Conservation (phyloP, 163 green algal genomes). For the Scenedesmus sp. region DNA sequence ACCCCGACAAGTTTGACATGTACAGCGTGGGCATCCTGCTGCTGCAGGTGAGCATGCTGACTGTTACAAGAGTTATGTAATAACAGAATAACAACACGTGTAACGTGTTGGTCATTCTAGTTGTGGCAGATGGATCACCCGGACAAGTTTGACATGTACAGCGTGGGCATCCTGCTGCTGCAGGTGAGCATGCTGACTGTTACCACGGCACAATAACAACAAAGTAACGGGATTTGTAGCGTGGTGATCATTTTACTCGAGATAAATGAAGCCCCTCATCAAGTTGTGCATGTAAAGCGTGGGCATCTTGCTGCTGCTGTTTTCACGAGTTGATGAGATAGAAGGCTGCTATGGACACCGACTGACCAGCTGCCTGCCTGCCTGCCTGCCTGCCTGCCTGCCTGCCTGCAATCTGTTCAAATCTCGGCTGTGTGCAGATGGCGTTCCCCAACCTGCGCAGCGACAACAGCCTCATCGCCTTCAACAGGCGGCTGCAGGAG, state of each 20-base stretch:
- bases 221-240: too few species aligned
- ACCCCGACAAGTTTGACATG: constrained; percentile 96
- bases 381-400: not conserved
- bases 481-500: constrained; percentile 73
- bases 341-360: too few species aligned
- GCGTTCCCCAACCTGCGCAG: constrained; percentile 79
- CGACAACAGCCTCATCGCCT: constrained; percentile 81
- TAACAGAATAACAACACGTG: not conserved
- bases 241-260: constrained; percentile 78
- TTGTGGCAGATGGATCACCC: constrained; percentile 95
- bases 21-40: constrained; percentile 80
- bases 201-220: too few species aligned
- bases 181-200: constrained; percentile 1
- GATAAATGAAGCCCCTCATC: constrained; percentile 93
- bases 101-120: constrained; percentile 59
- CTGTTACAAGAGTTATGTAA: too few species aligned
- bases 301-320: constrained; percentile 77
- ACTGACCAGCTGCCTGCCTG: not conserved
- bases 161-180: constrained; percentile 79
- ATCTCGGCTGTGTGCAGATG: constrained; percentile 58
- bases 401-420: not conserved
- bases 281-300: constrained; percentile 92
- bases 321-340: too few species aligned
- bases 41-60: constrained; percentile 55
- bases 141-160: constrained; percentile 95